Evolutionary conservation across 768 basidiomycete species (phyloP), one percentile per base, ranked within the genome.

Genomic region (Chalciporus piperatus): DNA sequence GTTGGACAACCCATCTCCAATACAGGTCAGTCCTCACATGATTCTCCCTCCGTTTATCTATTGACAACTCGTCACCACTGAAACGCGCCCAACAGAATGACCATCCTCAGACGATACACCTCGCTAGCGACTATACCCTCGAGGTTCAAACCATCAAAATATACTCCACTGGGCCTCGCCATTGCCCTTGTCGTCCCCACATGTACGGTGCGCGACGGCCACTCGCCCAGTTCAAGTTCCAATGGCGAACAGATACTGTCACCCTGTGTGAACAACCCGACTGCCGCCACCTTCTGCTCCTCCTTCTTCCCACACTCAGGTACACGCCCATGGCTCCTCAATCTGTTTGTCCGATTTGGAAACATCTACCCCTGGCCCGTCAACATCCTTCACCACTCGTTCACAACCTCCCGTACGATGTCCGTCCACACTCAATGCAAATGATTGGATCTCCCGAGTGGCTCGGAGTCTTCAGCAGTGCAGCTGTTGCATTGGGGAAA

Each of bases 331-430:
- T 63, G 68, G 1, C 68, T 72, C 0, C 71, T 87, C 48, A 76
- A 76, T 55, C 65, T 87, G 14, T 70, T 83, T 38, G 61, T 86
- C 17, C 82, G 87, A 14, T 87, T 81, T 58, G 77, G 75, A 12
- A 82, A 77, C 61, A 72, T 70, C 47, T 80, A 77, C 52, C 84
- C 84, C 3, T 87, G 85, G 85, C 83, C 85, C 0, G 76, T 82
- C 54, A 87, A 89, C 63, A 66, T 82, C 22, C 72, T 87, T n/a
- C 83, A 87, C 57, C 80, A 83, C 63, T 85, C 11, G 53, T 65
- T 33, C 55, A 62, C 22, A 81, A 81, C 48, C 51, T 74, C 12
- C 82, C 82, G 1, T 83, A 81, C 53, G 61, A 73, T 9, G 65
- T 71, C 0, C 74, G 72, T 1, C 64, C 71, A 0, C 48, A 67